Conservation (phyloP, 345 rosid genomes). For the Pelargonium nanum region DNA sequence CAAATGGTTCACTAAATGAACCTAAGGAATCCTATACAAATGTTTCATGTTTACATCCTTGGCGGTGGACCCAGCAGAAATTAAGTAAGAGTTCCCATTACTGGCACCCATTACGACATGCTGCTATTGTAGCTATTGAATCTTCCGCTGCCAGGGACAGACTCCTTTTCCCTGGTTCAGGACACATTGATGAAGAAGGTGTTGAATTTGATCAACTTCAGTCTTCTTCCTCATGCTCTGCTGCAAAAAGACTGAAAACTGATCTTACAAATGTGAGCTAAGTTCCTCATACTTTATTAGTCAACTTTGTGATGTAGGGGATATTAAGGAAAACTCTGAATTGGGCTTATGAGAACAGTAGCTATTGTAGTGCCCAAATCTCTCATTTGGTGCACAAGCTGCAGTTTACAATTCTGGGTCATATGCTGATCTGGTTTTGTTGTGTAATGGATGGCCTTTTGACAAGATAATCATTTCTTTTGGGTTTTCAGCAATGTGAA, state of each 20-base stretch:
- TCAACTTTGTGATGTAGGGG: neutral
- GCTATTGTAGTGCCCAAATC: too few relatives aligned
- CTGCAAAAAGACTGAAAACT: conserved; percentile 54
- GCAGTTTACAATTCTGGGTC: too few relatives aligned
- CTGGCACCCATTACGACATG: conserved; percentile 75
- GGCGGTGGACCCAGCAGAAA: conserved; percentile 46
- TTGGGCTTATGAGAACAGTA: too few relatives aligned
- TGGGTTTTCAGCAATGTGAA: neutral
- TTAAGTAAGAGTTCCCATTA: conserved; percentile 16
- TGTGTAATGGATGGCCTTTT: neutral
- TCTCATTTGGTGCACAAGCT: too few relatives aligned
- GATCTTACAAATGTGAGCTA: conserved; percentile 27
- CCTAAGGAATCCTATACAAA: conserved; percentile 10
- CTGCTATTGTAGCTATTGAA: conserved; percentile 73
- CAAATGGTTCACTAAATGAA: conserved; percentile 19
- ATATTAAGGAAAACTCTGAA: too few relatives aligned
- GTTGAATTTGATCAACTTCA: conserved; percentile 17
- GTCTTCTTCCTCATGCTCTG: conserved; percentile 22
- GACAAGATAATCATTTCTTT: neutral
- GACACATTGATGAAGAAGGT: conserved; percentile 15
- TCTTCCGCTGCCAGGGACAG: conserved; percentile 77
- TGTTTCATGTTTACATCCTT: conserved; percentile 66
- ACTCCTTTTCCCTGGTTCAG: conserved; percentile 34
- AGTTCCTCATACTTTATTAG: neutral
- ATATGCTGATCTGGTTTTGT: too few relatives aligned